Evolutionary conservation across 2,329 filamentous ascomycete genomes (phyloP), one percentile per base, ranked within the genome.

Genomic region (Colletotrichum orchidophilum): DNA sequence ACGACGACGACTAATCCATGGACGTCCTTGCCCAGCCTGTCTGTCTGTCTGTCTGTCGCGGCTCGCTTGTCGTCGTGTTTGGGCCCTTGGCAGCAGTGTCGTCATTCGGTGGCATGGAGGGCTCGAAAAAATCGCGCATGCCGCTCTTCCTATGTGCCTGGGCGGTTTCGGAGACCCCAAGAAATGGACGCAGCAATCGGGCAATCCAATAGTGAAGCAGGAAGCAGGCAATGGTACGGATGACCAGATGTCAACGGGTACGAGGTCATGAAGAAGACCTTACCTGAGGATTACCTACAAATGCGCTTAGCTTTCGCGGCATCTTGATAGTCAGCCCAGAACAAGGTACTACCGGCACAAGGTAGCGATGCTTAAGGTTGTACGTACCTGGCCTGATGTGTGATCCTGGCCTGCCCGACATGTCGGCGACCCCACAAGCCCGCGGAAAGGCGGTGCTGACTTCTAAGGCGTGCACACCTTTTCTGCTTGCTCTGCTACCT

Each of bases 281-380:
- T 71, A 71, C 64, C 53, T 69, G 62, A 58, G 59, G 61, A 69
- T 71, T 71, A 71, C 69, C 69, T 71, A 63, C 69, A 63, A 71
- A 63, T 49, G 53, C 35, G 58, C 58, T 58, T 59, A 59, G 61
- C 64, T 35, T 63, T 33, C 35, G 52, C 46, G 39, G 50, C 58
- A 59, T 52, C 58, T 63, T 69, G 64, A 53, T 69, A 68, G 64
- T 29, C 33, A 42, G 24, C 33, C 21, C 13, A 33, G 52, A 68
- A 59, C 64, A 69, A n/a, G 69, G 69, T 71, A 71, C 69, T 27
- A 11, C 42, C 9, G 21, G 58, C 12, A 49, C 35, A 27, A 69
- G 53, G 69, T 71, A 71, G 57, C 42, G 65, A 46, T 71, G 53
- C 21, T 15, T 31, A 63, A 60, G 27, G 27, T 26, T 59, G 42